Evolutionary conservation across 2,329 filamentous ascomycete species (phyloP).

Genomic region (Colletotrichum lentis): DNA sequence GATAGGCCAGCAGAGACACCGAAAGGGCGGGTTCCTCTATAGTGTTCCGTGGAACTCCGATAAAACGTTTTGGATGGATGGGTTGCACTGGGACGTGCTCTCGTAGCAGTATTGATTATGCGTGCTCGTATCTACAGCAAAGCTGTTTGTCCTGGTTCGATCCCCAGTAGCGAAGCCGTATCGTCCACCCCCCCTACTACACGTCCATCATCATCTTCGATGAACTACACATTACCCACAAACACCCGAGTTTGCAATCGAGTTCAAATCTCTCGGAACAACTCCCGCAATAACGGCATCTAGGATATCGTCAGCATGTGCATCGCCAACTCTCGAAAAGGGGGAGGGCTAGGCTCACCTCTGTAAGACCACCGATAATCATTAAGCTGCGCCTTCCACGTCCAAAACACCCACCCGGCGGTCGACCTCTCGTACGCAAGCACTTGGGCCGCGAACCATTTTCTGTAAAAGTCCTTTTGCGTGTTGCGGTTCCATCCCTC

Average conservation of each 20-base stretch:
- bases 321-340: neutral
- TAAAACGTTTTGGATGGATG: neutral
- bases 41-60: neutral
- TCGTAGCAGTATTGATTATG: neutral
- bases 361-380: slow-evolving; percentile 46
- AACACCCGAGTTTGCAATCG: slow-evolving; percentile 28
- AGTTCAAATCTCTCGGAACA: slow-evolving; percentile 31
- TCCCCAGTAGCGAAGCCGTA: neutral
- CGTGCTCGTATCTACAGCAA: neutral
- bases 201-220: neutral
- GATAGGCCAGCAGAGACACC: neutral
- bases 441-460: slow-evolving; percentile 66
- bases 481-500: slow-evolving; percentile 53
- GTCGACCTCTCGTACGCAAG: slow-evolving; percentile 60
- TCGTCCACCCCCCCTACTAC: neutral
- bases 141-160: neutral
- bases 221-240: slow-evolving; percentile 8
- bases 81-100: neutral
- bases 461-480: slow-evolving; percentile 60
- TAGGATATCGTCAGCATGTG: slow-evolving; percentile 5
- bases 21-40: neutral
- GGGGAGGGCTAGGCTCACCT: slow-evolving; percentile 12
- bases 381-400: slow-evolving; percentile 59
- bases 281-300: slow-evolving; percentile 34
- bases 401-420: slow-evolving; percentile 68